Evolutionary conservation across 352 stramenopile genomes (phyloP), one percentile per base, ranked within the genome.

Genomic region (Phytophthora citrophthora): DNA sequence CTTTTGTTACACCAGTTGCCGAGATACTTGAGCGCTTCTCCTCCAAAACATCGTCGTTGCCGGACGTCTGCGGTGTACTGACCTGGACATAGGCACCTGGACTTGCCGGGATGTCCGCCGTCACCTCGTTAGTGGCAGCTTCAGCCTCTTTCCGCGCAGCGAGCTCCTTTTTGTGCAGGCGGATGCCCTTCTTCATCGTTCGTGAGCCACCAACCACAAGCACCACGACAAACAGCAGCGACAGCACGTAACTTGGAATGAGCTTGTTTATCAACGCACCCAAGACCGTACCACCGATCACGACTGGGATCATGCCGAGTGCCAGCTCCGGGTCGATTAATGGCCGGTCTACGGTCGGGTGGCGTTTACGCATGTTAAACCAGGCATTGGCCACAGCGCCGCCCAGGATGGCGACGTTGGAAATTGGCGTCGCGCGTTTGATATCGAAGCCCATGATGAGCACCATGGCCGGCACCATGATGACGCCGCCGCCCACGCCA

Each of bases 331-430:
- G 53, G 38, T 88, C 76, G 18, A 88, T 71, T 24, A 85, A 70
- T 16, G 78, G 78, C 0, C 76, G 73, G 32, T 85, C 61, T 15
- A 58, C 73, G 16, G 62, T 72, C 41, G 78, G 70, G 29, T 88
- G 73, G 34, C 75, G 73, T 65, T 85, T 83, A 43, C 57, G 70
- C 55, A 83, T 40, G 57, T 87, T 87, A 60, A 87, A 84, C 24
- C 73, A 71, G 1, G 76, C 67, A 38, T 83, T 88, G 13, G 76
- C 76, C n/a, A 85, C 58, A 15, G 72, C 78, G 27, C 73, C 73
- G 41, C 76, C 76, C 20, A 88, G 77, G 68, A 85, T 83, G 70
- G 78, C 74, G 26, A 88, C 70, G 70, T 85, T 88, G 20, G 70
- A 77, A 31, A 70, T 72, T 13, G 78, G 73, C 38, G 76, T 88